Evolutionary conservation across 768 basidiomycete species (phyloP).

Genomic region (Hericium erinaceus): DNA sequence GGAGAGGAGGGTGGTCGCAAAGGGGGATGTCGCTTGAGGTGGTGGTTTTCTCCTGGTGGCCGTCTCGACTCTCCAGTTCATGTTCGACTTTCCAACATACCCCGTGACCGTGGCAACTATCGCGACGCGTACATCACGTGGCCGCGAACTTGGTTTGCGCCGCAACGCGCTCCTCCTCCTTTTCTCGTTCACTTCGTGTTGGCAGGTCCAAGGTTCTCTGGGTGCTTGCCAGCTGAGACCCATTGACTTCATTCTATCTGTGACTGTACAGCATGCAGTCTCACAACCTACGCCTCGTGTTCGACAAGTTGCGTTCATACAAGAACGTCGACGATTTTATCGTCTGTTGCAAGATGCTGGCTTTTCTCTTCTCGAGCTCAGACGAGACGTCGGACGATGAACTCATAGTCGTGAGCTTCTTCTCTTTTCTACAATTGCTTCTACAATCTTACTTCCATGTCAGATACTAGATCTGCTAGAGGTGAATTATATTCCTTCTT

Average conservation of each 20-base stretch:
- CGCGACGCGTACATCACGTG: slow-evolving; percentile 5
- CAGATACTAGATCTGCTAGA: not conserved
- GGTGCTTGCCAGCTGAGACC: not conserved
- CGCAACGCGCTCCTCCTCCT: not conserved
- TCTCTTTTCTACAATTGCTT: not conserved
- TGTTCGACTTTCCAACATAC: slow-evolving; percentile 7
- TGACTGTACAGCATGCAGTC: not conserved
- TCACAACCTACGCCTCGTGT: not conserved
- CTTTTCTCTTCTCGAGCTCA: not conserved
- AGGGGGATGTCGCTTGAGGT: slow-evolving; percentile 5
- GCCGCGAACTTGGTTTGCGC: slow-evolving; percentile 1
- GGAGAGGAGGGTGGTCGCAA: not conserved
- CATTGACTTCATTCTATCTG: not conserved
- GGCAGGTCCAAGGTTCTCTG: not conserved
- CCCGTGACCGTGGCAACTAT: not conserved
- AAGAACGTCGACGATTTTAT: not conserved
- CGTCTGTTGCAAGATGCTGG: not conserved
- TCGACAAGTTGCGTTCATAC: not conserved
- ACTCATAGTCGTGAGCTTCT: not conserved
- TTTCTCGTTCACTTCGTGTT: not conserved
- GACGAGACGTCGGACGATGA: not conserved
- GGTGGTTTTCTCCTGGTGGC: too few relatives aligned
- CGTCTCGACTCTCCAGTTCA: not conserved
- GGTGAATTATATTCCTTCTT: not conserved
- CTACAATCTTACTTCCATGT: not conserved